phyloP scores from a whole-genome alignment of 345 rosid genomes.

The Raphanus raphanistrum region DNA sequence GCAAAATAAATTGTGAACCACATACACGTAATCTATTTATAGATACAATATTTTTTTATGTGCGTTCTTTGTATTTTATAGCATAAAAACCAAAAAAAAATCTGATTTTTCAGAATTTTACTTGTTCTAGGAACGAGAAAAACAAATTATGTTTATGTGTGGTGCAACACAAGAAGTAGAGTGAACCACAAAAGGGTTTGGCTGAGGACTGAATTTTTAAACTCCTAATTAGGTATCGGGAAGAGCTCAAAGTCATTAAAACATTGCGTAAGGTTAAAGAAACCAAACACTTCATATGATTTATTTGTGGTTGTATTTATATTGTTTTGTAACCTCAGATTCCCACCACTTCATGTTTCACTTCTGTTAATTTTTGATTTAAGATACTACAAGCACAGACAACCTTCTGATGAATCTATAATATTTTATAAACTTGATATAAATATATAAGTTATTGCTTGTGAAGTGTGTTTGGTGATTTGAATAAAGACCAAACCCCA shows the following conservation, averaged over 20 bases:
- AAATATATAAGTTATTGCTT: conserved; percentile 5
- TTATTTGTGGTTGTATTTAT: conserved; percentile 24
- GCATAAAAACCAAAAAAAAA: background rate
- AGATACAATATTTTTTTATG: background rate
- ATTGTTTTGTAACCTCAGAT: conserved; percentile 27
- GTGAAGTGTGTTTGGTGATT: conserved; percentile 31
- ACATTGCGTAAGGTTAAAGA: conserved; percentile 40
- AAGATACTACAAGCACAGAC: conserved; percentile 23
- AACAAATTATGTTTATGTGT: conserved; percentile 19
- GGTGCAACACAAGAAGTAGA: conserved; percentile 37
- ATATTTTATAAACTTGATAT: conserved; percentile 1
- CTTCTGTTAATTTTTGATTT: conserved; percentile 12
- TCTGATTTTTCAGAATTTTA: background rate
- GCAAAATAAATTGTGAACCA: conserved; percentile 25
- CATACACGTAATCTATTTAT: conserved; percentile 8
- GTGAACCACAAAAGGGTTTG: conserved; percentile 36
- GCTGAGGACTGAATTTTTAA: conserved; percentile 36
- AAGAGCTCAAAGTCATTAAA: conserved; percentile 40
- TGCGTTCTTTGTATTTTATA: conserved; percentile 14
- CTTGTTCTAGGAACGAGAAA: background rate
- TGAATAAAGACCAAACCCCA: conserved; percentile 26
- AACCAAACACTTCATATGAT: conserved; percentile 33
- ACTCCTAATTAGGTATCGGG: conserved; percentile 43
- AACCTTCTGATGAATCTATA: conserved; percentile 32
- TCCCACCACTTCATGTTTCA: conserved; percentile 29